A percentile compares a stretch with the other conserved stretches of the same genome.
Conservation (phyloP, 495 filamentous ascomycete genomes). For the Penicillium goetzii region DNA sequence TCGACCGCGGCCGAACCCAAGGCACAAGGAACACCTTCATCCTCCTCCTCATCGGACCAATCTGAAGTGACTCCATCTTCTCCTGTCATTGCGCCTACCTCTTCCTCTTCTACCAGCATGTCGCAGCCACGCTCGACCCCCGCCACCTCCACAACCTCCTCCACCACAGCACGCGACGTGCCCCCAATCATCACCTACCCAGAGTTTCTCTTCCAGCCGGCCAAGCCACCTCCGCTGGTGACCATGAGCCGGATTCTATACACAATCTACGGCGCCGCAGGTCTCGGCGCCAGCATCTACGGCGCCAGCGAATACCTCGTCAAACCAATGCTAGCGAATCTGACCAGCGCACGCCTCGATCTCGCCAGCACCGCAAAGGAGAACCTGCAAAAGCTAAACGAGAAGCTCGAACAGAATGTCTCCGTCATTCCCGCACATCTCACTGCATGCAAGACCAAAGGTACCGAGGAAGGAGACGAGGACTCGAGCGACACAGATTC, state of each 20-base stretch:
- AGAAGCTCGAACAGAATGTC: conserved; percentile 70
- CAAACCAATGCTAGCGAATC: conserved; percentile 76
- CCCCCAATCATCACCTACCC: conserved; percentile 97
- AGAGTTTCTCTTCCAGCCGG: conserved; percentile 74
- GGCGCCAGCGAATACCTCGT: conserved; percentile 79
- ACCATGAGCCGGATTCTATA: conserved; percentile 74
- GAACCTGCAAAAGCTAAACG: conserved; percentile 71
- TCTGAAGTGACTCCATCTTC: conserved; percentile 25
- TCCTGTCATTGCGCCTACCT: conserved; percentile 15
- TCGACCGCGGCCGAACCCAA: conserved; percentile 28
- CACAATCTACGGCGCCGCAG: conserved; percentile 75
- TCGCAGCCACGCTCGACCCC: conserved; percentile 24
- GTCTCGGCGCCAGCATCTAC: conserved; percentile 73
- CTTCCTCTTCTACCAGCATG: conserved; percentile 18
- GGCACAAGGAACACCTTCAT: conserved; percentile 17
- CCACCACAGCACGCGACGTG: conserved; percentile 50
- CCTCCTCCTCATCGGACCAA: conserved; percentile 23
- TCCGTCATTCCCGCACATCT: conserved; percentile 60
- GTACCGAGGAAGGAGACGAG: conserved; percentile 42
- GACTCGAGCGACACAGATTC: conserved; percentile 51
- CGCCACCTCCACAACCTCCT: conserved; percentile 21
- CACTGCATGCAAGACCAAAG: conserved; percentile 28
- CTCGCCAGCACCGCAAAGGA: conserved; percentile 67
- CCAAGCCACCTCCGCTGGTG: conserved; percentile 76
- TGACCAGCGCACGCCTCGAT: conserved; percentile 78